Conservation (phyloP, 1,284 basidiomycete genomes). For the Ustilago shanxiensis region DNA sequence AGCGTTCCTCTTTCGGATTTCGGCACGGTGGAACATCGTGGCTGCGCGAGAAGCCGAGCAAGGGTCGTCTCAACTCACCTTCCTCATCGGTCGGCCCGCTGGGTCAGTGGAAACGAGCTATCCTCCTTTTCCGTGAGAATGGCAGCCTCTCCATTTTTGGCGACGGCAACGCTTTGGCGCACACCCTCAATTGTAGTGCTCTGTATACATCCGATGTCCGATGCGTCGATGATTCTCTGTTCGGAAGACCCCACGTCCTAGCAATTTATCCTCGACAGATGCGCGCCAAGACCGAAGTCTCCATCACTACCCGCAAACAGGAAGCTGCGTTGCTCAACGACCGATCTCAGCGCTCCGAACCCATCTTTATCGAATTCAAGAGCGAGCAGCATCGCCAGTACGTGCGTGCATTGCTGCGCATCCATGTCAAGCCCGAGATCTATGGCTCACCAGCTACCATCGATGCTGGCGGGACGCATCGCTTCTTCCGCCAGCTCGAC, state of each 20-base stretch:
- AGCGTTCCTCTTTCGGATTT: slow-evolving; percentile 42
- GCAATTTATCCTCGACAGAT: slow-evolving; percentile 50
- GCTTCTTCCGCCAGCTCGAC: slow-evolving; percentile 57
- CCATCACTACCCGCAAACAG: slow-evolving; percentile 34
- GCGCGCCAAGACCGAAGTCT: slow-evolving; percentile 14
- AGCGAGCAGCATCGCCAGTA: slow-evolving; percentile 39
- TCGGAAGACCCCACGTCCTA: slow-evolving; percentile 46
- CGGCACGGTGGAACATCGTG: slow-evolving; percentile 33
- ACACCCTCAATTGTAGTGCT: slow-evolving; percentile 43
- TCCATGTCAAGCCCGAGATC: slow-evolving; percentile 53
- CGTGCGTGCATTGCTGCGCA: slow-evolving; percentile 44
- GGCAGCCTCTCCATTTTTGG: slow-evolving; percentile 52
- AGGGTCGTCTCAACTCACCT: slow-evolving; percentile 39
- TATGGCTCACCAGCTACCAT: slow-evolving; percentile 41
- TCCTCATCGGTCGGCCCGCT: slow-evolving; percentile 24
- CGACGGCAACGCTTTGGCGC: slow-evolving; percentile 55
- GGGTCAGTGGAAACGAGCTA: slow-evolving; percentile 55
- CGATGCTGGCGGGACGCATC: slow-evolving; percentile 47
- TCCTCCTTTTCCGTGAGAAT: slow-evolving; percentile 54
- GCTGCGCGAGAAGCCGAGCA: slow-evolving; percentile 53
- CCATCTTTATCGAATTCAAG: slow-evolving; percentile 57
- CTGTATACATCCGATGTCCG: slow-evolving; percentile 56
- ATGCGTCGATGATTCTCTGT: slow-evolving; percentile 57
- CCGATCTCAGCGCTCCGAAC: slow-evolving; percentile 30
- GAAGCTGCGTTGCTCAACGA: slow-evolving; percentile 21